Evolutionary conservation across 768 basidiomycete species (phyloP), one percentile per base, ranked within the genome.

Genomic region (Sporobolomyces pararoseus): DNA sequence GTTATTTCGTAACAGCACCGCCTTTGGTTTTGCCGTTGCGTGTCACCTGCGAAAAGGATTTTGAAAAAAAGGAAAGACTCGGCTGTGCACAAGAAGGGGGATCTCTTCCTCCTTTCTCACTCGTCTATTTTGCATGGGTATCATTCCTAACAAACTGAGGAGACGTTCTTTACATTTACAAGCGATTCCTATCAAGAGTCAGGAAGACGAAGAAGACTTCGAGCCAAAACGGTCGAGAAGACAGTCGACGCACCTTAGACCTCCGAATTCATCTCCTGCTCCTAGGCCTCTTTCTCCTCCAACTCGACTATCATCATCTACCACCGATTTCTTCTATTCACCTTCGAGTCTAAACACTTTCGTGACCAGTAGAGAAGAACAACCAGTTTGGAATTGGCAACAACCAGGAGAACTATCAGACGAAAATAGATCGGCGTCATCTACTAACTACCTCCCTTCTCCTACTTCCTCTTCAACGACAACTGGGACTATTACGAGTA

Each of bases 131-230:
- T 42, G 9, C 10, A 59, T 59, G 58, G 42, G 58, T 3, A 29
- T 59, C 23, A 27, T 52, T 10, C 51, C 58, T 16, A 59, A 59
- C 58, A 59, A 59, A 42, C 58, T 59, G 4, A n/a, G 58, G 19
- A n/a, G 58, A 59, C 39, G 58, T 21, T 59, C 58, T 16, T 27
- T 46, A 3, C 58, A 59, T 27, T 29, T 59, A 14, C 58, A 59
- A 42, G 58, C 58, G 29, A 32, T 59, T 35, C 58, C 58, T 39
- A 59, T 59, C 42, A 47, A 42, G 23, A 42, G 23, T n/a, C 6
- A n/a, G 35, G 21, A 21, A 9, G 35, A n/a, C 25, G 58, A 59
- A 23, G 27, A 27, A 44, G 2, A 39, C n/a, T n/a, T n/a, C n/a
- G n/a, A n/a, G n/a, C n/a, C n/a, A n/a, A n/a, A n/a, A n/a, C n/a